Evolutionary conservation across 2,329 filamentous ascomycete species (phyloP), one percentile per base, ranked within the genome.

Genomic region (Fusarium algeriense): DNA sequence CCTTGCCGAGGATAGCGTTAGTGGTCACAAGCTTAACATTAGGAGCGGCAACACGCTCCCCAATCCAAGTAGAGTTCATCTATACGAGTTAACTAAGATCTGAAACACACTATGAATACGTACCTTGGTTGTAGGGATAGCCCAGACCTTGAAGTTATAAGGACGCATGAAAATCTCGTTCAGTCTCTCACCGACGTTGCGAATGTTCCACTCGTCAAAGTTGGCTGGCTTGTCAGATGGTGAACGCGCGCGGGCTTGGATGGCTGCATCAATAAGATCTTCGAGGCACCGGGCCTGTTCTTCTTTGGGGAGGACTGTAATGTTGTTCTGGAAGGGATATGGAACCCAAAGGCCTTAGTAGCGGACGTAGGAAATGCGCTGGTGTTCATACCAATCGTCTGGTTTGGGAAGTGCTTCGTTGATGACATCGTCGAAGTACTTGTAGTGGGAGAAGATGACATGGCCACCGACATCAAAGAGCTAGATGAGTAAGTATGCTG

Each of bases 131-230:
- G 95, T 98, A 64, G 96, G 96, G 77, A 99, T 95, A 69, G 95
- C 96, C 96, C 96, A 99, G 81, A 99, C 96, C 86, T 99, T 99
- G 91, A 91, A 99, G 90, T 99, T 99, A 88, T 99, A 99, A 58
- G 96, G 96, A 77, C 96, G 89, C 96, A 99, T 99, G 89, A 99
- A 99, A 77, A 95, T 88, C 82, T 98, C 91, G 74, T 95, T 95
- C 78, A 99, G 88, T 77, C 95, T 95, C 77, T 89, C 86, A 77
- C 96, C 96, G 84, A 92, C 95, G 86, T 92, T 97, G 78, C 96
- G 91, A 77, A 98, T 82, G 79, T 98, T 98, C 95, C 95, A 98
- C 87, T 99, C 94, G 79, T 99, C 96, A 78, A 99, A 99, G 85
- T 97, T 88, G 87, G 94, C 92, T 77, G 96, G 96, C 87, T 98